Evolutionary conservation across 495 filamentous ascomycete species (phyloP), one percentile per base, ranked within the genome.

Genomic region (Aspergillus coremiiformis): DNA sequence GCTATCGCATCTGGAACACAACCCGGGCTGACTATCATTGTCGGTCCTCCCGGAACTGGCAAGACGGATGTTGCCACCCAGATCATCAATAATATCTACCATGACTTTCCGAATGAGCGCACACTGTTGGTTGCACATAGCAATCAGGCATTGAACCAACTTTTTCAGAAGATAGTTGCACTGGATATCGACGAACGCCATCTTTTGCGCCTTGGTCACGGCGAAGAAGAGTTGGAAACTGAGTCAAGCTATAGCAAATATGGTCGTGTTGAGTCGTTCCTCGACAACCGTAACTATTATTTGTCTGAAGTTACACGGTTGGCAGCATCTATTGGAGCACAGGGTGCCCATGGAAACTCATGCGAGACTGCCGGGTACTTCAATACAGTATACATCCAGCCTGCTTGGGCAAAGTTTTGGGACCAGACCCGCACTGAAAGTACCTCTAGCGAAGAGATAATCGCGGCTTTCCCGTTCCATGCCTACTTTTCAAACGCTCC

Each of bases 61-160:
- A 99, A 99, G 72, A 99, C 93, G 23, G 93, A 99, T 68, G 94
- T 99, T 49, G 90, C 89, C 22, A 96, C 92, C 3, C 93, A 99
- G 66, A 94, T 97, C 56, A 97, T 99, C 70, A 95, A 89, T 77
- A 96, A 96, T 63, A 86, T 99, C 47, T 99, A 97, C 66, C 94
- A 96, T 72, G 93, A 96, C 70, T 97, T 95, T 64, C 93, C 94
- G 14, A 76, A 78, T 22, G 90, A 99, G 65, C 84, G 90, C 39
- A 99, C 91, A 0, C 72, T 99, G 21, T 82, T 99, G 33, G 84
- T 99, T 56, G 94, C 93, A 10, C 93, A 97, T 67, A 96, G 90
- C 67, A 99, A 99, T 60, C 93, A 99, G 64, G 93, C 93, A 0
- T 72, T 99, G 44, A 97, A 99, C 61, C 94, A 99, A 65, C 78